Percentiles rank a stretch among this genome's conserved stretches.
phyloP scores from a whole-genome alignment of 441 rosid genomes.

The Populus tomentosa region DNA sequence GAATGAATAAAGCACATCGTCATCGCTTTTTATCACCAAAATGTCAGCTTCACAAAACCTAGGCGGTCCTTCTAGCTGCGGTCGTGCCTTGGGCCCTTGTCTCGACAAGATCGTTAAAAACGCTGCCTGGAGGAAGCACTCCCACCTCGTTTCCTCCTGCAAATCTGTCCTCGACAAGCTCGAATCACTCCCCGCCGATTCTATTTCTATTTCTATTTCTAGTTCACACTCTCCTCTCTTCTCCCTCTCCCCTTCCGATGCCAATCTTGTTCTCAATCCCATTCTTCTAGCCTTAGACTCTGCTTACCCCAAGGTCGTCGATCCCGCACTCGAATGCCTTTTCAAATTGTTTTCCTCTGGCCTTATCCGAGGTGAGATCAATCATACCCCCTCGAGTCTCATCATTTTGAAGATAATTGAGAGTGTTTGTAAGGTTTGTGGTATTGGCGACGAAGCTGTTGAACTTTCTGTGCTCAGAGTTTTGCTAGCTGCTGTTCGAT shows the following conservation, averaged over 20 bases:
- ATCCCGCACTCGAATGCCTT: constrained; percentile 81
- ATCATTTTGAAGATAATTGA: constrained; percentile 42
- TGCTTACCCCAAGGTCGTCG: constrained; percentile 58
- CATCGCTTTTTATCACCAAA: background rate
- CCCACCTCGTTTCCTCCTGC: constrained; percentile 75
- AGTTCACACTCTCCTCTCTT: constrained; percentile 36
- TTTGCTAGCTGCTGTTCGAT: constrained; percentile 69
- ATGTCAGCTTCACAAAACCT: constrained; percentile 69
- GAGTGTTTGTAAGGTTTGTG: constrained; percentile 52
- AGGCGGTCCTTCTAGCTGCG: constrained; percentile 76
- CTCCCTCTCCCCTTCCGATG: constrained; percentile 59
- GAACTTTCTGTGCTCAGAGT: constrained; percentile 78
- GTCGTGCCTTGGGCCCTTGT: constrained; percentile 67
- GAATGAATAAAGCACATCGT: background rate
- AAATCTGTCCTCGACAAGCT: constrained; percentile 83
- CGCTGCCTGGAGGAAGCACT: constrained; percentile 95
- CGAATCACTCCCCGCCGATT: constrained; percentile 45
- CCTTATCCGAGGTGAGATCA: constrained; percentile 59
- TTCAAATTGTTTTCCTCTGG: constrained; percentile 71
- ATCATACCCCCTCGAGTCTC: constrained; percentile 17
- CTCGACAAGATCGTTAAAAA: constrained; percentile 90
- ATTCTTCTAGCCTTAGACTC: constrained; percentile 70
- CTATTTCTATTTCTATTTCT: constrained; percentile 35
- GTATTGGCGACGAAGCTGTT: constrained; percentile 64
- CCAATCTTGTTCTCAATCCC: constrained; percentile 57